A percentile compares a stretch with the other conserved stretches of the same genome.
Evolutionary conservation across 345 rosid genomes (phyloP).

Genomic region (Noccaea bulbosa): DNA sequence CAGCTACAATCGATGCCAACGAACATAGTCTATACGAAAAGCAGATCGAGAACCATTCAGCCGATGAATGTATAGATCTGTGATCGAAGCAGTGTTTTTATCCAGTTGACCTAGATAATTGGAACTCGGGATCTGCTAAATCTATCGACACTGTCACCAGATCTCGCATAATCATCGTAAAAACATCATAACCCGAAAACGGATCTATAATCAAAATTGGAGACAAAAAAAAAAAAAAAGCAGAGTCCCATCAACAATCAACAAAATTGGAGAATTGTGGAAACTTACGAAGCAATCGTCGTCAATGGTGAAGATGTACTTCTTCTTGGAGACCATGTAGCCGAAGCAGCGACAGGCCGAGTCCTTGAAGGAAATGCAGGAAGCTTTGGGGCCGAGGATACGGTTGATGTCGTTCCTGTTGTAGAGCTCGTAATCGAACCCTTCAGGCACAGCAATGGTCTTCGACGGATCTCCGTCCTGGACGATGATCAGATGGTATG

Average conservation of each 20-base stretch:
- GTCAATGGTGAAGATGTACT: conserved; percentile 93
- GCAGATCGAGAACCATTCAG: conserved; percentile 31
- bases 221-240: background rate
- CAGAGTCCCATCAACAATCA: background rate
- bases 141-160: conserved; percentile 3
- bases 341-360: conserved; percentile 99
- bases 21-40: background rate
- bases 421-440: conserved; percentile 90
- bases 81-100: conserved; percentile 7
- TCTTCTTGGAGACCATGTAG: conserved; percentile 98
- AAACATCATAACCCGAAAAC: conserved; percentile 1
- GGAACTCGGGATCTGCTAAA: conserved; percentile 24
- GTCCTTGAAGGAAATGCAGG: conserved; percentile 97
- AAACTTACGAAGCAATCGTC: conserved; percentile 94
- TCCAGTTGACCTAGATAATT: background rate
- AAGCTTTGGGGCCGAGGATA: conserved; percentile 91
- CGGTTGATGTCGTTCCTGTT: conserved; percentile 90
- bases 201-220: conserved; percentile 24
- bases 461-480: conserved; percentile 97
- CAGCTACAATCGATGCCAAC: background rate
- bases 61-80: conserved; percentile 34
- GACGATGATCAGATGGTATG: conserved; percentile 91
- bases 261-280: background rate
- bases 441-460: conserved; percentile 83
- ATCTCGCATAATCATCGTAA: background rate